phyloP scores from a whole-genome alignment of 1,139 yeast genomes.

The Yamadazyma oceani region DNA sequence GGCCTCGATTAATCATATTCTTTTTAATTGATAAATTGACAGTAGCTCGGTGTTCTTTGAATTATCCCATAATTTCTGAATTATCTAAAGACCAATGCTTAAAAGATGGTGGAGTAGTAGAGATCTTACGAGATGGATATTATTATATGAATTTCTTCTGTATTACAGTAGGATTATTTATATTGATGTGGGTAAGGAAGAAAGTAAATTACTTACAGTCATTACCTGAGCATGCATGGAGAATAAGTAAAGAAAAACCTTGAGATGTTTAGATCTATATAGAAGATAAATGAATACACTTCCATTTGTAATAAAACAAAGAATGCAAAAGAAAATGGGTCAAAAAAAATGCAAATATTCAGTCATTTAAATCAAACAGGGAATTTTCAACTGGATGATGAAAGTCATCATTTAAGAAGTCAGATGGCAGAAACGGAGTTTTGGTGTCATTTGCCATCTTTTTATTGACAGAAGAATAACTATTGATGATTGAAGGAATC shows the following conservation, averaged over 20 bases:
- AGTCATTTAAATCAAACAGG: conserved; percentile 11
- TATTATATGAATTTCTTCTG: conserved; percentile 75
- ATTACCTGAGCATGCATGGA: conserved; percentile 69
- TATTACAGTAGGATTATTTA: conserved; percentile 60
- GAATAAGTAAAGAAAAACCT: conserved; percentile 35
- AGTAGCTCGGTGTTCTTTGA: conserved; percentile 49
- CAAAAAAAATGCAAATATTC: neutral
- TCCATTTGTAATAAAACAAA: no score
- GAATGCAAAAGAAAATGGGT: no score
- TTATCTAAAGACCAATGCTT: conserved; percentile 50
- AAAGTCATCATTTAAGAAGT: conserved; percentile 38
- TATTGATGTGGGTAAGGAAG: conserved; percentile 69
- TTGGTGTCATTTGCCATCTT: conserved; percentile 38
- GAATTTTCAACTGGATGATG: conserved; percentile 19
- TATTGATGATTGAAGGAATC: conserved; percentile 44
- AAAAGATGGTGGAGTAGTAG: conserved; percentile 55
- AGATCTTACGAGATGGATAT: conserved; percentile 72
- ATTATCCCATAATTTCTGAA: conserved; percentile 23
- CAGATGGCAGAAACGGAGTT: conserved; percentile 45
- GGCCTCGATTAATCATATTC: conserved; percentile 86
- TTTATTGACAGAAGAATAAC: conserved; percentile 38
- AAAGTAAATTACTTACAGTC: conserved; percentile 60
- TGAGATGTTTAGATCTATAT: neutral
- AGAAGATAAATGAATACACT: neutral
- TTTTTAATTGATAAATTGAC: conserved; percentile 81